Evolutionary conservation across 2,329 filamentous ascomycete genomes (phyloP).

Genomic region (Arthrobotrys musiformis): DNA sequence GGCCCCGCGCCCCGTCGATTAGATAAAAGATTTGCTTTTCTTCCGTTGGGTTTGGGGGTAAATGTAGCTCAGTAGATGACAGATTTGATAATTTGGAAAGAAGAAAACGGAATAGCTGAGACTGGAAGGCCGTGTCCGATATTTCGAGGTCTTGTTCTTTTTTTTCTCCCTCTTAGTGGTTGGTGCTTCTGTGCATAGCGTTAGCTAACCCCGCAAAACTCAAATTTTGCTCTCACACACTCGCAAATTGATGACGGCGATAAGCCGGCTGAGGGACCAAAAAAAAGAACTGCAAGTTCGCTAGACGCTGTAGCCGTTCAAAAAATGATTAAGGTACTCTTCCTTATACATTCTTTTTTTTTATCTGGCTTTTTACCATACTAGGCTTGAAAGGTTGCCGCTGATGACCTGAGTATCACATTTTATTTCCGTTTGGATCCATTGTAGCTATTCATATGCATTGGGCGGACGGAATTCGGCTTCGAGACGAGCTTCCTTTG

Average conservation of each 20-base stretch:
- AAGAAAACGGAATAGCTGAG: conserved; percentile 13
- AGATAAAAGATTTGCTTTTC: conserved; percentile 42
- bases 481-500: conserved; percentile 10
- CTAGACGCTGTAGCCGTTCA: conserved; percentile 49
- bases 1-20: neutral
- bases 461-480: neutral
- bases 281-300: conserved; percentile 28
- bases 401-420: conserved; percentile 26
- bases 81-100: conserved; percentile 12
- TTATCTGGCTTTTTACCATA: conserved; percentile 15
- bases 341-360: neutral
- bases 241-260: conserved; percentile 27
- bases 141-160: neutral
- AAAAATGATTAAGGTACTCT: conserved; percentile 4
- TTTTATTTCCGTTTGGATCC: conserved; percentile 19
- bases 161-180: too few relatives aligned
- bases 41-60: conserved; percentile 30
- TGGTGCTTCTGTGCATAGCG: conserved; percentile 14
- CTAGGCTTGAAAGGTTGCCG: conserved; percentile 12
- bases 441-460: neutral
- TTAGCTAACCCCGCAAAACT: conserved; percentile 47
- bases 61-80: too few relatives aligned
- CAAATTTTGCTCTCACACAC: conserved; percentile 12
- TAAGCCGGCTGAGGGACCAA: conserved; percentile 17
- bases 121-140: neutral